Conservation (phyloP, 352 stramenopile species). For the Phytophthora crassamura region DNA sequence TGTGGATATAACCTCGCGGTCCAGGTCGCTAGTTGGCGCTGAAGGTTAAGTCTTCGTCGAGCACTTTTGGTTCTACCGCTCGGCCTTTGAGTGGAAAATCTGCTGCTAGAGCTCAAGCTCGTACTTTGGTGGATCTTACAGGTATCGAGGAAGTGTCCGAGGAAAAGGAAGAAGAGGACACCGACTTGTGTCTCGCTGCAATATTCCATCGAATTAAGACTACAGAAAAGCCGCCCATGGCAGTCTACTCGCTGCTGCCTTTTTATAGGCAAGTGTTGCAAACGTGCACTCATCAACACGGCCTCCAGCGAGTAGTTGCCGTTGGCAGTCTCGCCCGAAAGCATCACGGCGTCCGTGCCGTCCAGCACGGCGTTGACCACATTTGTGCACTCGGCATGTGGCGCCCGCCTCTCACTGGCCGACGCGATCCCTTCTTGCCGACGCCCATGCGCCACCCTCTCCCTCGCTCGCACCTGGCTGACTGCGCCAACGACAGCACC, state of each 20-base stretch:
- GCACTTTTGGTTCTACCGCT: slow-evolving; percentile 24
- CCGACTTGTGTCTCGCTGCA: slow-evolving; percentile 56
- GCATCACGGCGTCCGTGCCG: too few relatives aligned
- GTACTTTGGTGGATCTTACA: slow-evolving; percentile 52
- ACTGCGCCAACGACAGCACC: too few relatives aligned
- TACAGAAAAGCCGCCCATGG: slow-evolving; percentile 76
- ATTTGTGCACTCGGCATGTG: too few relatives aligned
- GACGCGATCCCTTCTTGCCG: too few relatives aligned
- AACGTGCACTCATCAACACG: too few relatives aligned
- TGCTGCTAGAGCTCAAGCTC: slow-evolving; percentile 56
- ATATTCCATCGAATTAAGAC: slow-evolving; percentile 87
- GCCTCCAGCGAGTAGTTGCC: too few relatives aligned
- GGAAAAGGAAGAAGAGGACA: slow-evolving; percentile 61
- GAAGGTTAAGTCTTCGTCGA: slow-evolving; percentile 16
- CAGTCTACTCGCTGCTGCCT: slow-evolving; percentile 71
- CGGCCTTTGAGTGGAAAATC: slow-evolving; percentile 70
- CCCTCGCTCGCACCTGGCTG: too few relatives aligned
- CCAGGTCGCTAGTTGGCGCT: slow-evolving; percentile 33
- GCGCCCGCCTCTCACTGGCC: too few relatives aligned
- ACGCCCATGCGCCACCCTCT: too few relatives aligned
- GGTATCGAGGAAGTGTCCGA: slow-evolving; percentile 50
- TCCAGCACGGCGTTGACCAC: too few relatives aligned
- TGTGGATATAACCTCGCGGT: slow-evolving; percentile 29
- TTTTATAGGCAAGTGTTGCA: slow-evolving; percentile 88
- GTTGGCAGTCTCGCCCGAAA: too few relatives aligned